Conservation (phyloP, 768 basidiomycete genomes). For the Leucogyrophana mollusca region DNA sequence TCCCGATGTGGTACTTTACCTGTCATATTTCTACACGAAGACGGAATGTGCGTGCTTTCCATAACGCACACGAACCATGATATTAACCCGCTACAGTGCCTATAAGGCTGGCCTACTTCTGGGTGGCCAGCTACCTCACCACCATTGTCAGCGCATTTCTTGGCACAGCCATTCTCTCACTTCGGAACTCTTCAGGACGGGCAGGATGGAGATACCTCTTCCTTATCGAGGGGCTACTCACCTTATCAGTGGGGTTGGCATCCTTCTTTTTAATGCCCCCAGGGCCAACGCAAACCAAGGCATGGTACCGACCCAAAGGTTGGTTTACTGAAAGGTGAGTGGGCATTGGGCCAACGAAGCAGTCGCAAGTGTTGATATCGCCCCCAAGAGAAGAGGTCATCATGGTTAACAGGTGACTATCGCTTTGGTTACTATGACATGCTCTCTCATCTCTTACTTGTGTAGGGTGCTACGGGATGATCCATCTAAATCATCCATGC, state of each 20-base stretch:
- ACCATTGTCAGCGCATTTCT: slow-evolving; percentile 60
- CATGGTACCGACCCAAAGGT: slow-evolving; percentile 57
- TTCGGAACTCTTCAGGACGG: slow-evolving; percentile 52
- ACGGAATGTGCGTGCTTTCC: slow-evolving; percentile 41
- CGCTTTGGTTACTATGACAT: background rate
- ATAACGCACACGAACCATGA: no score
- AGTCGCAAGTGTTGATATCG: background rate
- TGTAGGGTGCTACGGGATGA: slow-evolving; percentile 58
- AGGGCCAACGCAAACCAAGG: slow-evolving; percentile 62
- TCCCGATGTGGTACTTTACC: slow-evolving; percentile 62
- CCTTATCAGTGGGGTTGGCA: slow-evolving; percentile 46
- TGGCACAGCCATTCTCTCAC: slow-evolving; percentile 57
- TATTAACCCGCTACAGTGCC: slow-evolving; percentile 4
- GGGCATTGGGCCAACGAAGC: background rate
- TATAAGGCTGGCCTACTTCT: slow-evolving; percentile 63
- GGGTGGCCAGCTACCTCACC: slow-evolving; percentile 57
- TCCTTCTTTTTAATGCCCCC: slow-evolving; percentile 61
- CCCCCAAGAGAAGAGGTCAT: slow-evolving; percentile 57
- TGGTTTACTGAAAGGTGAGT: slow-evolving; percentile 63
- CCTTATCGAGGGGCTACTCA: slow-evolving; percentile 52
- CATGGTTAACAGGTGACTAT: slow-evolving; percentile 51
- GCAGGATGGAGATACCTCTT: slow-evolving; percentile 59
- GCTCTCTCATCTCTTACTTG: background rate
- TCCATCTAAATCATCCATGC: slow-evolving; percentile 66
- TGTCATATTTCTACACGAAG: slow-evolving; percentile 66